A percentile compares a stretch with the other conserved stretches of the same genome.
Evolutionary conservation across 768 basidiomycete genomes (phyloP).

Genomic region (Peribolospora baueri): DNA sequence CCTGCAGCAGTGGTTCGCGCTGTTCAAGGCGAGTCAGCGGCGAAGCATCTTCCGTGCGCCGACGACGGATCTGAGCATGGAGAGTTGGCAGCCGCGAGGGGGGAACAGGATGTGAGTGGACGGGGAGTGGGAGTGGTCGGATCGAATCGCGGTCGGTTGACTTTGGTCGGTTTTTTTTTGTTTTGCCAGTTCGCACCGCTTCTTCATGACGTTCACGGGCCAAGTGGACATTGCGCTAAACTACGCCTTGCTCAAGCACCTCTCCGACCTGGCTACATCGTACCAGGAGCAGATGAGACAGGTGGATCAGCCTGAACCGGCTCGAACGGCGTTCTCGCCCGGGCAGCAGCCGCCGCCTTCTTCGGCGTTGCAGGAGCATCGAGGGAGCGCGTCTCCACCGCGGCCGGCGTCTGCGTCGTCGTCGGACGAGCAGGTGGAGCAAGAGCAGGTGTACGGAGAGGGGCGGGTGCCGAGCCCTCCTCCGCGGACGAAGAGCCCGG

Average conservation of each 20-base stretch:
- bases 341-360: conserved; percentile 52
- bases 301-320: conserved; percentile 26
- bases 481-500: no score
- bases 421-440: no score
- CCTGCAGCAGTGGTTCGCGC: conserved; percentile 4
- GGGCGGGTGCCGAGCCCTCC: no score
- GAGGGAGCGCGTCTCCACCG: conserved; percentile 42
- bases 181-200: not conserved
- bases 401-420: no score
- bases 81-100: not conserved
- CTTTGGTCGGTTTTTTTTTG: not conserved
- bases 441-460: no score
- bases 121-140: no score
- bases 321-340: conserved; percentile 63
- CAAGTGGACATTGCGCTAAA: conserved; percentile 7
- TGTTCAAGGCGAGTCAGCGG: conserved; percentile 2
- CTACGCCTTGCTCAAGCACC: conserved; percentile 3
- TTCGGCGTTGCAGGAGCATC: conserved; percentile 63
- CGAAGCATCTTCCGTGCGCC: conserved; percentile 7
- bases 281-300: conserved; percentile 3
- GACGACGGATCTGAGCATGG: conserved; percentile 6
- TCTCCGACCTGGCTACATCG: not conserved
- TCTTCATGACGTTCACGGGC: conserved; percentile 2
- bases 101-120: not conserved
- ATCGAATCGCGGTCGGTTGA: no score